Evolutionary conservation across 208 protist species (phyloP), one percentile per base, ranked within the genome.

Genomic region (Wallacemonas sp.): DNA sequence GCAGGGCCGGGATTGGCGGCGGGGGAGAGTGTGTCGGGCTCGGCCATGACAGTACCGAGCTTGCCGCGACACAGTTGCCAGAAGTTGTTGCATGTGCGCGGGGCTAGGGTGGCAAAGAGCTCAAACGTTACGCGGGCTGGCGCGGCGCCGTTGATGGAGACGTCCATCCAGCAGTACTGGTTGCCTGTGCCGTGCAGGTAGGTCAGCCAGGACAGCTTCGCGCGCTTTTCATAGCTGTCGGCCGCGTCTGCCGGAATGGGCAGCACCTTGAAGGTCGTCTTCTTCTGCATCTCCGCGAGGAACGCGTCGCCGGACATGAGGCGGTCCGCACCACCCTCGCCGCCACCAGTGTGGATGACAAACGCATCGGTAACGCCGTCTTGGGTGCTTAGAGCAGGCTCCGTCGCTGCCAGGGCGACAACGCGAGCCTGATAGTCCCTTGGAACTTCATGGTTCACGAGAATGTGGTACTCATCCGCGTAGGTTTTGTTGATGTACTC

Each of bases 11-110:
- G 20, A 29, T 7, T 69, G 48, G 50, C 4, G 12, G 42, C 41
- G 18, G 49, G 18, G 4, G 45, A 8, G n/a, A 41, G 36, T 16
- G 64, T n/a, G 12, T 61, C 65, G 10, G 62, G 66, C 42, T 74
- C 67, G 2, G 41, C 22, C 23, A 44, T 36, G 25, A 76, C 70
- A 10, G 44, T 72, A 1, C 80, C 79, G 3, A 77, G 41, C 59
- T 89, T 78, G 23, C 94, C 94, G 8, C 74, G 77, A 79, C 89
- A 95, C 29, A 98, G 73, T 26, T 71, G 82, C 72, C 85, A 88
- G 61, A 98, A 98, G 76, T 98, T 98, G 28, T 89, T 77, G 49
- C 80, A 89, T 16, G 97, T 98, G 45, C 91, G 82, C 16, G 97
- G 97, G 0, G 84, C 61, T n/a, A 94, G 31, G 8, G 84, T 39